Conservation (phyloP, 306 rosid genomes). For the Astragalus glycyphyllos region DNA sequence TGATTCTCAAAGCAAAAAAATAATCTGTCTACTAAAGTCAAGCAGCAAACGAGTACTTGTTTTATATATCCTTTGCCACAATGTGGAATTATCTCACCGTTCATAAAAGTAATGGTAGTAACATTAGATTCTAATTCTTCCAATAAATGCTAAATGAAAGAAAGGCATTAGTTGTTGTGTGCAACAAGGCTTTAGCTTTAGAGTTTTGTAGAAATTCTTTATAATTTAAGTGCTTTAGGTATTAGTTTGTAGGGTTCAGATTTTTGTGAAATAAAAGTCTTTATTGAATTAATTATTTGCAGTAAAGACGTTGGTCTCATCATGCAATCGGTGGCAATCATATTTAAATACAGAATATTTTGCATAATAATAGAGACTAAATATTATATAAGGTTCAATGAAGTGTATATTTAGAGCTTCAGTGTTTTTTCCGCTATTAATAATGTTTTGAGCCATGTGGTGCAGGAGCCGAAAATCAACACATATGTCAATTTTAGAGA, state of each 20-base stretch:
- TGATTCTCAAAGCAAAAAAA: neutral
- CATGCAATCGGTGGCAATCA: constrained; percentile 20
- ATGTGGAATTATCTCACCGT: constrained; percentile 13
- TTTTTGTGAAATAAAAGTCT: constrained; percentile 4
- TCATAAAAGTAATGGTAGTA: constrained; percentile 29
- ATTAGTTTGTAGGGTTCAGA: constrained; percentile 1
- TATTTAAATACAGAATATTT: constrained; percentile 29
- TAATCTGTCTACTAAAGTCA: constrained; percentile 34
- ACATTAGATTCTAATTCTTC: constrained; percentile 1
- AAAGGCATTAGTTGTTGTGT: neutral
- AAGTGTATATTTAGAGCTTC: constrained; percentile 21
- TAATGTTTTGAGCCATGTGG: constrained; percentile 38
- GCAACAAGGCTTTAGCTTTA: constrained; percentile 15
- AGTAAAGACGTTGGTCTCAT: constrained; percentile 30
- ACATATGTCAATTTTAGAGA: constrained; percentile 86
- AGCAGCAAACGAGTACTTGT: constrained; percentile 24
- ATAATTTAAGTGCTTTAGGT: neutral
- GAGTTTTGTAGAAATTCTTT: neutral
- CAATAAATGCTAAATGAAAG: neutral
- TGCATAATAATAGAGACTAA: constrained; percentile 18
- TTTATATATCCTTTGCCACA: constrained; percentile 10
- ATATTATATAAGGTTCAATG: constrained; percentile 27
- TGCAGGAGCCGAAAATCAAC: constrained; percentile 89
- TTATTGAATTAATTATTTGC: constrained; percentile 16
- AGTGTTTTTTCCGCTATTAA: constrained; percentile 26